Conservation (phyloP, 768 basidiomycete species). For the Trametes meyenii region DNA sequence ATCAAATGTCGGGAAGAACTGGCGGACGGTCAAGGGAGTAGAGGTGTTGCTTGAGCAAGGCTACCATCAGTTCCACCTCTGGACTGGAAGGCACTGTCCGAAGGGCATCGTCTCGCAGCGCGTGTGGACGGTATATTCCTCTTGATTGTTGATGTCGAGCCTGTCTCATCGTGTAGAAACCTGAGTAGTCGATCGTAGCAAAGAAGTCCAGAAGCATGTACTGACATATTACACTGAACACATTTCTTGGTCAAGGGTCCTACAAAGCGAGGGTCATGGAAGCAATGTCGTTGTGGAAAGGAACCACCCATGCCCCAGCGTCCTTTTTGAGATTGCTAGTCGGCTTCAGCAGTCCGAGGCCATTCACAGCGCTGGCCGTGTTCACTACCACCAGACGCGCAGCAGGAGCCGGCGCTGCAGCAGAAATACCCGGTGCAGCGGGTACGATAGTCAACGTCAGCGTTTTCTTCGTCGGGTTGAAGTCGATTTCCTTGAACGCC, state of each 20-base stretch:
- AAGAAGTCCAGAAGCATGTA: not conserved
- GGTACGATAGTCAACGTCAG: conserved; percentile 47
- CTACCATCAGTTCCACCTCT: conserved; percentile 79
- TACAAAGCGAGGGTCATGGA: conserved; percentile 24
- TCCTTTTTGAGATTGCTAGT: conserved; percentile 40
- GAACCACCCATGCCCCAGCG: conserved; percentile 52
- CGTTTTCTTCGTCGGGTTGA: conserved; percentile 41
- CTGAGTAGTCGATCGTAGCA: not conserved
- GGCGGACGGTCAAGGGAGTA: conserved; percentile 77
- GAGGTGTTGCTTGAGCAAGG: conserved; percentile 90
- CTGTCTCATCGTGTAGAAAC: not conserved
- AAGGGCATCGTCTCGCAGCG: conserved; percentile 44
- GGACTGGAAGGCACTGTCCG: conserved; percentile 75
- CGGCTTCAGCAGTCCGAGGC: conserved; percentile 44
- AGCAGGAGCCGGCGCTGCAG: conserved; percentile 48
- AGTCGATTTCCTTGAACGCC: conserved; percentile 48
- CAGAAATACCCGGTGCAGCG: conserved; percentile 40
- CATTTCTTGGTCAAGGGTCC: not conserved
- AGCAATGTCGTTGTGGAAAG: conserved; percentile 44
- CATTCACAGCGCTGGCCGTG: conserved; percentile 34
- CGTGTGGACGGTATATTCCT: conserved; percentile 51
- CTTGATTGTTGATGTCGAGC: not conserved
- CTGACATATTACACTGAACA: not conserved
- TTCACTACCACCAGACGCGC: conserved; percentile 51
- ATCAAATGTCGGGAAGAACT: conserved; percentile 48